Evolutionary conservation across 2,329 filamentous ascomycete species (phyloP).

Genomic region (Blastomyces parvus): DNA sequence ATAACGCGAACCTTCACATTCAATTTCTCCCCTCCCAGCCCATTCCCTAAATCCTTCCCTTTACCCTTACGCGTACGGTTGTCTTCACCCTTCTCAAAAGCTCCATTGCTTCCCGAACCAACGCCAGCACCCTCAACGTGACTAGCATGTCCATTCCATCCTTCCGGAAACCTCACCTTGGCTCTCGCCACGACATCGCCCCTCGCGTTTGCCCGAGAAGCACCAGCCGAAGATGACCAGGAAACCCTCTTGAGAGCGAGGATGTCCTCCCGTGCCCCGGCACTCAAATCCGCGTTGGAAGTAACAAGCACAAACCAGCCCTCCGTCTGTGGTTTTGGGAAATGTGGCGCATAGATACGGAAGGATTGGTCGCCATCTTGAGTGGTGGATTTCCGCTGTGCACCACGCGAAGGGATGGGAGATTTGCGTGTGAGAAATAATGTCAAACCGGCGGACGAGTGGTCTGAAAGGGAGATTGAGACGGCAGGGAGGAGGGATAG

Average conservation of each 20-base stretch:
- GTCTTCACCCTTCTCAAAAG: slow-evolving; percentile 17
- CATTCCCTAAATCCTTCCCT: slow-evolving; percentile 9
- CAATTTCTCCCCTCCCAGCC: slow-evolving; percentile 12
- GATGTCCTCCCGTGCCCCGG: slow-evolving; percentile 60
- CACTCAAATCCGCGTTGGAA: slow-evolving; percentile 24
- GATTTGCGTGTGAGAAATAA: slow-evolving; percentile 18
- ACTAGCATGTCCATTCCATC: not conserved
- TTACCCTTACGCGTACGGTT: slow-evolving; percentile 17
- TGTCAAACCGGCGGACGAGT: slow-evolving; percentile 53
- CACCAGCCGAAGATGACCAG: slow-evolving; percentile 47
- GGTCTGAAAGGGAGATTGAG: slow-evolving; percentile 49
- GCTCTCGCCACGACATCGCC: slow-evolving; percentile 14
- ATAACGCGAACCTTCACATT: slow-evolving; percentile 57
- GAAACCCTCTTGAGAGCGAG: slow-evolving; percentile 76
- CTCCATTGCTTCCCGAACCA: slow-evolving; percentile 21
- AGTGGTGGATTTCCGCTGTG: slow-evolving; percentile 53
- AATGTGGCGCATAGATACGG: slow-evolving; percentile 75
- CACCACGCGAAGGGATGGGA: slow-evolving; percentile 4
- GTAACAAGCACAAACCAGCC: slow-evolving; percentile 81
- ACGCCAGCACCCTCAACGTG: not conserved
- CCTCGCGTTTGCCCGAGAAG: slow-evolving; percentile 11
- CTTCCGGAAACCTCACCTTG: slow-evolving; percentile 14
- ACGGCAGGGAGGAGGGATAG: slow-evolving; percentile 61
- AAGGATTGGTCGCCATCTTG: slow-evolving; percentile 24
- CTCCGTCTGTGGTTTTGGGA: slow-evolving; percentile 90